phyloP scores from a whole-genome alignment of 2,329 filamentous ascomycete genomes.

The Aureobasidium sp. region DNA sequence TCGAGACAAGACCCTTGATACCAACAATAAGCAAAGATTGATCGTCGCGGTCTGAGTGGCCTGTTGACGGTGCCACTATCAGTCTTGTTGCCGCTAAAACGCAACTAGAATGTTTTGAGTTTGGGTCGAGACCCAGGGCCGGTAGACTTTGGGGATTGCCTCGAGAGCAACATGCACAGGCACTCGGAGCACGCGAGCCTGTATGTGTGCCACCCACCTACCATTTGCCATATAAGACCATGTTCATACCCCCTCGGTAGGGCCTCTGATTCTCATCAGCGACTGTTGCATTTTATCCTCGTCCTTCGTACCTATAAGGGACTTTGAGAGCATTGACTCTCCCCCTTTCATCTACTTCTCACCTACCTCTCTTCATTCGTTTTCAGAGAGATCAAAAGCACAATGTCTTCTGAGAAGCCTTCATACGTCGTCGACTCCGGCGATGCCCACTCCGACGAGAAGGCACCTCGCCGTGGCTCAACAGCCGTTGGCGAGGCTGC shows the following conservation, averaged over 20 bases:
- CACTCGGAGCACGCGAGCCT: constrained; percentile 2
- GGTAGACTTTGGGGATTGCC: not conserved
- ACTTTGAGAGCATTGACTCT: constrained; percentile 1
- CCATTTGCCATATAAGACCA: constrained; percentile 1
- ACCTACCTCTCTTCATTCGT: not conserved
- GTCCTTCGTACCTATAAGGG: not conserved
- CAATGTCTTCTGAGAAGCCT: constrained; percentile 15
- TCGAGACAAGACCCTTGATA: not conserved
- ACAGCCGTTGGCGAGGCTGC: constrained; percentile 39
- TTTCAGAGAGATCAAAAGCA: not conserved
- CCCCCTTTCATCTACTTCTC: not conserved
- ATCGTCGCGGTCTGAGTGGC: constrained; percentile 4
- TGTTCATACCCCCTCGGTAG: not conserved
- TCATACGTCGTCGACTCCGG: constrained; percentile 9
- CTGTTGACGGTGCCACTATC: constrained; percentile 12
- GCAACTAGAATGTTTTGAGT: constrained; percentile 7
- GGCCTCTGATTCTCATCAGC: not conserved
- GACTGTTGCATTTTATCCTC: not conserved
- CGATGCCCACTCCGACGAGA: constrained; percentile 7
- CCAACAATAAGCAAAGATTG: constrained; percentile 11
- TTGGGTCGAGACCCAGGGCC: constrained; percentile 5
- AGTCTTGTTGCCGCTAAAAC: not conserved
- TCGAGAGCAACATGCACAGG: not conserved
- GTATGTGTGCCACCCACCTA: not conserved
- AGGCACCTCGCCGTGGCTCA: constrained; percentile 16